phyloP scores from a whole-genome alignment of 495 filamentous ascomycete species.

The Parathielavia appendiculata region DNA sequence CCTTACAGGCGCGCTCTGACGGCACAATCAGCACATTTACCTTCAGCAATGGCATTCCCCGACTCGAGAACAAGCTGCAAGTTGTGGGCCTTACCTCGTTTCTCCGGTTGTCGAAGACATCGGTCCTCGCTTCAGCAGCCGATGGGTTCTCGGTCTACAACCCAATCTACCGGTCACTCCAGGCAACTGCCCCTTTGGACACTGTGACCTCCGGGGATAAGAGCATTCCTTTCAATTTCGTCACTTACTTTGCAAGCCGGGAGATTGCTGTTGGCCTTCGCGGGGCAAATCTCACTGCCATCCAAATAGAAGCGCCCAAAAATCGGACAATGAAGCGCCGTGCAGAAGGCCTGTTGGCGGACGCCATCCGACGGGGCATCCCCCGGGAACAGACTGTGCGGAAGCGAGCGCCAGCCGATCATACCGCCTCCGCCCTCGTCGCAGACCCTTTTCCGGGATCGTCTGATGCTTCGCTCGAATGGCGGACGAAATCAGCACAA shows the following conservation, averaged over 20 bases:
- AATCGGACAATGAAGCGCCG: constrained; percentile 55
- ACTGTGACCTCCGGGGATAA: not conserved
- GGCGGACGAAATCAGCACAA: constrained; percentile 32
- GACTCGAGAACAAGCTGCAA: constrained; percentile 35
- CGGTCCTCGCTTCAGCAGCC: constrained; percentile 41
- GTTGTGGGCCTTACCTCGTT: constrained; percentile 44
- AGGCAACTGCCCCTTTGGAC: constrained; percentile 48
- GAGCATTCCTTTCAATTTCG: constrained; percentile 37
- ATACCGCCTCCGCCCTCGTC: constrained; percentile 30
- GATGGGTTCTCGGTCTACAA: constrained; percentile 54
- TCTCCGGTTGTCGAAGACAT: constrained; percentile 48
- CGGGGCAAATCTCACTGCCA: constrained; percentile 52
- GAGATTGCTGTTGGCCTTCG: constrained; percentile 57
- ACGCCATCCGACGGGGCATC: constrained; percentile 61
- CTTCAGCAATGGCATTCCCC: constrained; percentile 46
- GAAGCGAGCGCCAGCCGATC: constrained; percentile 14
- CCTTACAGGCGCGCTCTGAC: constrained; percentile 47
- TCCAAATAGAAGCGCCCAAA: constrained; percentile 60
- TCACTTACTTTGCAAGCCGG: constrained; percentile 58
- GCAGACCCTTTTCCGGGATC: constrained; percentile 37
- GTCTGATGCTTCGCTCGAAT: constrained; percentile 33
- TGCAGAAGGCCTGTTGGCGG: constrained; percentile 61
- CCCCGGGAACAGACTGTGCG: constrained; percentile 21
- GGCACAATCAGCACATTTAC: constrained; percentile 47
- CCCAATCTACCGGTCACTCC: constrained; percentile 60